phyloP scores from a whole-genome alignment of 352 stramenopile genomes.

The Pilasporangium apinafurcum region DNA sequence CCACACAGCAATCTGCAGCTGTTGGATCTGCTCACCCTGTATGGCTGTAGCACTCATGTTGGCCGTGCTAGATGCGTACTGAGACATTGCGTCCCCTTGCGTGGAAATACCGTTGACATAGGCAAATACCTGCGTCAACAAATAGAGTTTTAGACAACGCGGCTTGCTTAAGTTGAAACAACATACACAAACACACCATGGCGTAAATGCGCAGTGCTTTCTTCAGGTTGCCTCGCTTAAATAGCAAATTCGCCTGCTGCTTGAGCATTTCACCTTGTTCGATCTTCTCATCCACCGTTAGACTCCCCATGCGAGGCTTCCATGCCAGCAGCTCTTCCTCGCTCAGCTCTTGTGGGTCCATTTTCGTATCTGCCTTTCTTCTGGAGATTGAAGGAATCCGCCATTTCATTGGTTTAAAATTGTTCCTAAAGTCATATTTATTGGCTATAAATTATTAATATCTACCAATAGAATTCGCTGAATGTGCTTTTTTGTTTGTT shows the following conservation, averaged over 20 bases:
- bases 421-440: too few relatives aligned
- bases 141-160: background rate
- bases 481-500: too few relatives aligned
- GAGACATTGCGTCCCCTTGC: constrained; percentile 67
- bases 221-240: constrained; percentile 54
- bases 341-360: background rate
- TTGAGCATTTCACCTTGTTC: constrained; percentile 68
- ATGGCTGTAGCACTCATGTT: constrained; percentile 48
- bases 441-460: too few relatives aligned
- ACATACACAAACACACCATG: constrained; percentile 14
- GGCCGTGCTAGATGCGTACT: constrained; percentile 41
- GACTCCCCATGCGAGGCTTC: constrained; percentile 56
- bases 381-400: too few relatives aligned
- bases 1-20: constrained; percentile 64
- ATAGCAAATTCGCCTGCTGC: constrained; percentile 67
- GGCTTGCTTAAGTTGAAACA: background rate
- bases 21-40: constrained; percentile 50
- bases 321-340: constrained; percentile 51
- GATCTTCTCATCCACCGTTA: constrained; percentile 72
- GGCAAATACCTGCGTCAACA: constrained; percentile 43
- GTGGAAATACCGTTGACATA: constrained; percentile 79
- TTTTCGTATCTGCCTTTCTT: background rate
- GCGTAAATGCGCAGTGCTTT: constrained; percentile 57
- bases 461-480: too few relatives aligned
- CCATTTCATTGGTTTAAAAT: too few relatives aligned